phyloP scores from a whole-genome alignment of 768 basidiomycete species.

The Imleria badia region DNA sequence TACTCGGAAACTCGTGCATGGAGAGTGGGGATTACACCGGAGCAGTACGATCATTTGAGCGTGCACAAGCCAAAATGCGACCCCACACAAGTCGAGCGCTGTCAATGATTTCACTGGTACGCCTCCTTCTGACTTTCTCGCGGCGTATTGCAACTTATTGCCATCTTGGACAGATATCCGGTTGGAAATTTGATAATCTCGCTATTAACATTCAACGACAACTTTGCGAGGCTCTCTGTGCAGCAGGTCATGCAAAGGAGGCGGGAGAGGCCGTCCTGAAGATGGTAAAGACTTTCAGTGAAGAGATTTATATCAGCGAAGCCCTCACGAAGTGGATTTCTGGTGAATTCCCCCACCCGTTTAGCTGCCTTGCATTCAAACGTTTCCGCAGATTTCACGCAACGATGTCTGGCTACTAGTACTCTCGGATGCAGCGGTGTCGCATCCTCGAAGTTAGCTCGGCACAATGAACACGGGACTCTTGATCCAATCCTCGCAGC shows the following conservation, averaged over 20 bases:
- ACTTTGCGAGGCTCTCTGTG: slow-evolving; percentile 8
- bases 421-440: neutral
- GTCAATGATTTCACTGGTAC: neutral
- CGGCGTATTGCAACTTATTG: too few relatives aligned
- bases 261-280: neutral
- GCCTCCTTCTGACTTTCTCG: neutral
- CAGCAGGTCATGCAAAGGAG: neutral
- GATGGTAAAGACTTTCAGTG: neutral
- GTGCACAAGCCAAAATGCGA: neutral
- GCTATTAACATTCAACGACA: neutral
- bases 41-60: neutral
- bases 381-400: neutral
- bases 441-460: neutral
- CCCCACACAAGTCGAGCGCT: neutral
- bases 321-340: neutral
- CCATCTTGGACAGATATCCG: slow-evolving; percentile 1
- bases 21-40: neutral
- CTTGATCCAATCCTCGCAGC: neutral
- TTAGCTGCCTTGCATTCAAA: neutral
- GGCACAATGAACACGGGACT: neutral
- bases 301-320: neutral
- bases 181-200: slow-evolving; percentile 7
- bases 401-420: neutral
- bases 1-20: neutral
- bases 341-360: neutral